Evolutionary conservation across 345 rosid species (phyloP), one percentile per base, ranked within the genome.

Genomic region (Rhodomyrtus tomentosa): DNA sequence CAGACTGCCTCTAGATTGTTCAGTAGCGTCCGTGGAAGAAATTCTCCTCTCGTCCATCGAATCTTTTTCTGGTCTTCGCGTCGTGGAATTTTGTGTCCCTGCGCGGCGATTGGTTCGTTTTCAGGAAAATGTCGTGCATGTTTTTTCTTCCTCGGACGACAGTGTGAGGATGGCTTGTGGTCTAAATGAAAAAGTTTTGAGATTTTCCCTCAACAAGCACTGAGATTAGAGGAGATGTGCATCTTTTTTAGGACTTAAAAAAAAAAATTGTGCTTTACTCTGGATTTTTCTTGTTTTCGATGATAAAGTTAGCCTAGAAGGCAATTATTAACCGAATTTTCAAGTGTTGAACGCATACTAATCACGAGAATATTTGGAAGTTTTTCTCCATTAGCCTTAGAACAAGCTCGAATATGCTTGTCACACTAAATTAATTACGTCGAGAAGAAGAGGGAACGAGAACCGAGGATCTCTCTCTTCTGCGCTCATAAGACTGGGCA

Each of bases 1-100:
- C 21, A 7, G 76, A 38, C 12, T 0, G 45, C 21, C 2, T 21
- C 45, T 32, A 1, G 4, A 32, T 18, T 0, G 9, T 36, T 68
- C 24, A 8, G 42, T 7, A 45, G 76, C 45, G 42, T 10, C 20
- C 21, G 42, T 15, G 40, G 12, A 1, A 29, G 74, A 9, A 62
- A 62, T 18, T 1, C 42, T 29, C 21, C 40, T 9, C 45, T 10
- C 45, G 76, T 21, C 4, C 1, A 40, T 40, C 5, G 42, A 9
- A 38, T 18, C 45, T 38, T 68, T 36, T 18, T 32, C 5, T 48
- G 76, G 76, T 68, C 76, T 9, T 5, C 6, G 25, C 5, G 76
- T 5, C 76, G 76, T 68, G 76, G 76, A 68, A 32, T 68, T 68
- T 36, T 1, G 45, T 0, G 24, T 15, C 73, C 74, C 74, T 16